Percentiles rank a stretch among this genome's conserved stretches.
These are phyloP conservation scores for Lactarius indigo DNA, from an alignment of 768 basidiomycete species.

Conservation along the genomic window DNA sequence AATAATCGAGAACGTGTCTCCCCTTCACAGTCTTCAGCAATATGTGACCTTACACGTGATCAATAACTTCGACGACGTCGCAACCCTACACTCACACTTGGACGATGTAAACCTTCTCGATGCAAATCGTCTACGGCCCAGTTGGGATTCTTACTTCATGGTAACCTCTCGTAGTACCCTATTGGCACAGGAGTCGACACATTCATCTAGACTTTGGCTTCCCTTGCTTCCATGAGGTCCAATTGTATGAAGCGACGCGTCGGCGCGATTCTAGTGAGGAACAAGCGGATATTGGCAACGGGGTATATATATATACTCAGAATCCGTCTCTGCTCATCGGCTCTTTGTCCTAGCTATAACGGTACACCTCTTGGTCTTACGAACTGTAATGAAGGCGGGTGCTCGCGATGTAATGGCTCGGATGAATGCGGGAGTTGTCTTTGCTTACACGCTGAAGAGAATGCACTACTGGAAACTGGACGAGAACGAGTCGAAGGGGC, in stretches of 20 bases:
- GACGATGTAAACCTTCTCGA: slow-evolving; percentile 67
- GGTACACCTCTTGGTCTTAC: slow-evolving; percentile 87
- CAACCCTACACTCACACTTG: slow-evolving; percentile 58
- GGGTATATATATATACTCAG: slow-evolving; percentile 47
- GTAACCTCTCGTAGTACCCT: slow-evolving; percentile 37
- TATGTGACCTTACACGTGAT: slow-evolving; percentile 57
- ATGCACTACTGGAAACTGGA: slow-evolving; percentile 92
- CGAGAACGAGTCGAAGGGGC: slow-evolving; percentile 82
- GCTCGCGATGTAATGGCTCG: slow-evolving; percentile 68
- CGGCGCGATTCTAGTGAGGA: slow-evolving; percentile 87
- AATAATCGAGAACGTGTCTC: slow-evolving; percentile 3
- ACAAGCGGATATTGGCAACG: slow-evolving; percentile 73
- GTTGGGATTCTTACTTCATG: slow-evolving; percentile 99
- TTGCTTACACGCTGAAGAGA: slow-evolving; percentile 97
- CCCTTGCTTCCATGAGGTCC: slow-evolving; percentile 82
- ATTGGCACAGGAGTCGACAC: slow-evolving; percentile 4
- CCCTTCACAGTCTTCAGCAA: slow-evolving; percentile 36
- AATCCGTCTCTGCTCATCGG: not conserved
- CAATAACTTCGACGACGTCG: slow-evolving; percentile 57
- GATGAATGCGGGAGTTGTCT: slow-evolving; percentile 70
- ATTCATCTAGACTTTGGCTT: slow-evolving; percentile 69
- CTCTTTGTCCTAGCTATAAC: slow-evolving; percentile 66
- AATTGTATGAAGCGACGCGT: slow-evolving; percentile 98
- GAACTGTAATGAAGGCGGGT: slow-evolving; percentile 94
- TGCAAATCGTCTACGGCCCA: slow-evolving; percentile 73